These are phyloP conservation scores for Aspergillus carlsbadensis DNA, from an alignment of 495 filamentous ascomycete genomes.

Conservation along the genomic window DNA sequence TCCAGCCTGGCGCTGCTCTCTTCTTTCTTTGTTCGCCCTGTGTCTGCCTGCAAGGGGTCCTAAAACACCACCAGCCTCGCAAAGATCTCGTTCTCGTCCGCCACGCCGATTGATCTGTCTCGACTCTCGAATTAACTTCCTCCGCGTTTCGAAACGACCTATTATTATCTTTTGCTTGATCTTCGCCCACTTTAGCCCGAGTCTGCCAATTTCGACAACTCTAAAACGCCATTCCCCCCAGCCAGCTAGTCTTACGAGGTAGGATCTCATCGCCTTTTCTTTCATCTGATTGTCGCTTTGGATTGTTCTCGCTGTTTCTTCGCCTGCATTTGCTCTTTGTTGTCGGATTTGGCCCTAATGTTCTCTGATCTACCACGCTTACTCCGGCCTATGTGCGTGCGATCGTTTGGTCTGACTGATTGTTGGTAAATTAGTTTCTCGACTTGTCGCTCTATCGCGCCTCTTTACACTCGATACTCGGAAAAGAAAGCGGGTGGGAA, in stretches of 20 bases:
- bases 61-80: constrained; percentile 20
- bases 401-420: constrained; percentile 15
- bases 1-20: constrained; percentile 40
- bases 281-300: neutral
- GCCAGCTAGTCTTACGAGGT: constrained; percentile 2
- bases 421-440: constrained; percentile 1
- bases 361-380: constrained; percentile 4
- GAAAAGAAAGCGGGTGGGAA: neutral
- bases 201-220: neutral
- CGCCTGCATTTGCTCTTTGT: constrained; percentile 11
- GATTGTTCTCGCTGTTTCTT: neutral
- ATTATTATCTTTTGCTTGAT: constrained; percentile 1
- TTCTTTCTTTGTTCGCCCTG: neutral
- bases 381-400: constrained; percentile 8
- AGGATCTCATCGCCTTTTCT: constrained; percentile 8
- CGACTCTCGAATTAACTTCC: constrained; percentile 19
- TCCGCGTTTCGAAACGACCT: constrained; percentile 12
- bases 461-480: neutral
- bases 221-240: neutral
- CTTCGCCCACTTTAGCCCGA: constrained; percentile 5
- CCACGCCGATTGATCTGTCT: constrained; percentile 18
- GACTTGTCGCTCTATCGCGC: constrained; percentile 10
- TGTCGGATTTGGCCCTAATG: constrained; percentile 12
- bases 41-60: constrained; percentile 28
- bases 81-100: constrained; percentile 10